phyloP scores from a whole-genome alignment of 805 yeast species.

The Metschnikowia vanudenii region DNA sequence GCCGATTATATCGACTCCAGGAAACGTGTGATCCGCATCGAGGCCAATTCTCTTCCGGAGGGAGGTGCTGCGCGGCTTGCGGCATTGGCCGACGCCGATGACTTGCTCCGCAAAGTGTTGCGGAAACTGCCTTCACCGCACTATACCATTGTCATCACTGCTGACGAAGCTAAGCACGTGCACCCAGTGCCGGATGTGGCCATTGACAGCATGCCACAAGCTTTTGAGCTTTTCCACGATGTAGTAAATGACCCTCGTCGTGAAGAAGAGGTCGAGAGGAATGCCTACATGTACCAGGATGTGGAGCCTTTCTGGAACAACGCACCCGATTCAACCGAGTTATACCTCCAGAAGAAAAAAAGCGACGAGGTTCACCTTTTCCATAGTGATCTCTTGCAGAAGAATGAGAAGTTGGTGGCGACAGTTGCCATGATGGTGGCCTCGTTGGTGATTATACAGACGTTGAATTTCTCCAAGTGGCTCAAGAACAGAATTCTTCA shows the following conservation, averaged over 20 bases:
- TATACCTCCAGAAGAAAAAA: slow-evolving; percentile 30
- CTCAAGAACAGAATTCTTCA: slow-evolving; percentile 1
- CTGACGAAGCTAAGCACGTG: slow-evolving; percentile 19
- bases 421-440: slow-evolving; percentile 32
- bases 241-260: slow-evolving; percentile 53
- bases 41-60: slow-evolving; percentile 48
- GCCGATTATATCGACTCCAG: slow-evolving; percentile 60
- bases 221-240: slow-evolving; percentile 52
- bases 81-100: slow-evolving; percentile 43
- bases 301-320: slow-evolving; percentile 23
- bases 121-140: slow-evolving; percentile 75
- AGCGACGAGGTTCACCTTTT: slow-evolving; percentile 40
- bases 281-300: slow-evolving; percentile 36
- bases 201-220: slow-evolving; percentile 31
- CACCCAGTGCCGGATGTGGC: slow-evolving; percentile 35
- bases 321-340: slow-evolving; percentile 27
- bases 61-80: slow-evolving; percentile 20
- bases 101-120: slow-evolving; percentile 52
- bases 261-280: slow-evolving; percentile 53
- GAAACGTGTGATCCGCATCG: slow-evolving; percentile 59
- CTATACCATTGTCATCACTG: slow-evolving; percentile 57
- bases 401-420: slow-evolving; percentile 49
- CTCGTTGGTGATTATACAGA: slow-evolving; percentile 19
- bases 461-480: slow-evolving; percentile 13
- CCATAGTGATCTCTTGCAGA: slow-evolving; percentile 46